A percentile compares a stretch with the other conserved stretches of the same genome.
Conservation (phyloP, 345 rosid species). For the Xanthoceras sorbifolium region DNA sequence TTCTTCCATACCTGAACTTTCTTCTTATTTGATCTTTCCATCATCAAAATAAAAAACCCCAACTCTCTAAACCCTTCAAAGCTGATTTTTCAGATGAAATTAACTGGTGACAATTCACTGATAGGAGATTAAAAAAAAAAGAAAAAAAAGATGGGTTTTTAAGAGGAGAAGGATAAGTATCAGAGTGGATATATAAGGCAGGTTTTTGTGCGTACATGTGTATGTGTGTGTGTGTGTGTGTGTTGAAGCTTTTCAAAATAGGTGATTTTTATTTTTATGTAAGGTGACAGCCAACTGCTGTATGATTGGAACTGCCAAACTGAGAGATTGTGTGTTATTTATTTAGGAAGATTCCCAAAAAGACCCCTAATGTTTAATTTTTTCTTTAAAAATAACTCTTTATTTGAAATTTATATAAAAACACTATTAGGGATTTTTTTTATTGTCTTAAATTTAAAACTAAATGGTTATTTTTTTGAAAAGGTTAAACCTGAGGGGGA, state of each 20-base stretch:
- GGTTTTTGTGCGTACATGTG: slow-evolving; percentile 11
- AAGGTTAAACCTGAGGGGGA: too few relatives aligned
- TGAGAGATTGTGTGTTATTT: slow-evolving; percentile 2
- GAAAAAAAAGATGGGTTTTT: not conserved
- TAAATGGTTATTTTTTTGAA: too few relatives aligned
- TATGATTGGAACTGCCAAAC: slow-evolving; percentile 36
- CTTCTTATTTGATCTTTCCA: slow-evolving; percentile 75
- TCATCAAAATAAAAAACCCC: slow-evolving; percentile 35
- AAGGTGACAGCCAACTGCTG: slow-evolving; percentile 20
- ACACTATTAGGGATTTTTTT: too few relatives aligned
- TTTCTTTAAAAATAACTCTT: too few relatives aligned
- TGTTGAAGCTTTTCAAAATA: not conserved
- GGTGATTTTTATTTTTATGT: not conserved
- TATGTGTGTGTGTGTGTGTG: slow-evolving; percentile 11
- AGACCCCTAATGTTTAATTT: too few relatives aligned
- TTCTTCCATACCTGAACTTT: slow-evolving; percentile 81
- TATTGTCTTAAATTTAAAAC: too few relatives aligned
- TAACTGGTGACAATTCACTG: too few relatives aligned
- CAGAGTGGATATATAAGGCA: slow-evolving; percentile 14
- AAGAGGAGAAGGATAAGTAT: not conserved
- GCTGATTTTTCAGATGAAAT: not conserved
- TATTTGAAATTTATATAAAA: too few relatives aligned
- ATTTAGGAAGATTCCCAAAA: too few relatives aligned
- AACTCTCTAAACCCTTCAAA: slow-evolving; percentile 22
- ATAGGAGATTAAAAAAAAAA: not conserved